A percentile compares a stretch with the other conserved stretches of the same genome.
These are phyloP conservation scores for Leccinellum luteum DNA, from an alignment of 768 basidiomycete species.

Conservation along the genomic window DNA sequence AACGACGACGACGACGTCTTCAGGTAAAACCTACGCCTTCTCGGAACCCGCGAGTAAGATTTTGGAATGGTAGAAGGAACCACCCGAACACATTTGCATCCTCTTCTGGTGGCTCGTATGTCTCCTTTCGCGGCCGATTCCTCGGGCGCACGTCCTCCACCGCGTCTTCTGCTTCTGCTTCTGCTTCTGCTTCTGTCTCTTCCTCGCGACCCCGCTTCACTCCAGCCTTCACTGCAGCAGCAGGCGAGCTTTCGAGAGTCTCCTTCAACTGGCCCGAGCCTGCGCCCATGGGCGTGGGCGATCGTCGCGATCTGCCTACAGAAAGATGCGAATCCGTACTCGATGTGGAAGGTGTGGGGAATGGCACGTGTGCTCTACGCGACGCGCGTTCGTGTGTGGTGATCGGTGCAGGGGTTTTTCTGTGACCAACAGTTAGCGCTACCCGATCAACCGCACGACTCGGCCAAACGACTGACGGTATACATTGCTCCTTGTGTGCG, in stretches of 20 bases:
- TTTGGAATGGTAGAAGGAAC: conserved; percentile 61
- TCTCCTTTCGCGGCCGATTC: conserved; percentile 52
- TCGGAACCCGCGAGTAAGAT: conserved; percentile 66
- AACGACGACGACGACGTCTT: conserved; percentile 3
- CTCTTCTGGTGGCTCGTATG: conserved; percentile 41
- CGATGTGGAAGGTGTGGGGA: conserved; percentile 20
- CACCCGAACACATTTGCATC: conserved; percentile 52
- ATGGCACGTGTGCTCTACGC: conserved; percentile 8
- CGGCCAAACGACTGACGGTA: conserved; percentile 29
- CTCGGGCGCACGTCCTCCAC: conserved; percentile 42
- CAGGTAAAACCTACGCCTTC: conserved; percentile 46
- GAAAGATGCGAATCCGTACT: conserved; percentile 16
- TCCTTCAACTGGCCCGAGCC: conserved; percentile 36
- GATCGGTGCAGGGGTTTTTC: conserved; percentile 19
- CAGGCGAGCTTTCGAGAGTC: conserved; percentile 26
- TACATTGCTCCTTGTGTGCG: conserved; percentile 56
- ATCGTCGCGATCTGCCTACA: conserved; percentile 10
- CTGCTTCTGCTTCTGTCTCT: conserved; percentile 32
- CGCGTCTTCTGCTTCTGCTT: conserved; percentile 31
- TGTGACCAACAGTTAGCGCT: conserved; percentile 10
- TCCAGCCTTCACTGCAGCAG: conserved; percentile 24
- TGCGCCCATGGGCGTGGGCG: conserved; percentile 8
- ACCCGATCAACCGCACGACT: not conserved
- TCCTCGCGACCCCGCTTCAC: conserved; percentile 52
- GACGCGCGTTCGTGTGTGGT: conserved; percentile 18